Evolutionary conservation across 176 grass and related monocot genomes (phyloP).

Genomic region (Carex pumila): DNA sequence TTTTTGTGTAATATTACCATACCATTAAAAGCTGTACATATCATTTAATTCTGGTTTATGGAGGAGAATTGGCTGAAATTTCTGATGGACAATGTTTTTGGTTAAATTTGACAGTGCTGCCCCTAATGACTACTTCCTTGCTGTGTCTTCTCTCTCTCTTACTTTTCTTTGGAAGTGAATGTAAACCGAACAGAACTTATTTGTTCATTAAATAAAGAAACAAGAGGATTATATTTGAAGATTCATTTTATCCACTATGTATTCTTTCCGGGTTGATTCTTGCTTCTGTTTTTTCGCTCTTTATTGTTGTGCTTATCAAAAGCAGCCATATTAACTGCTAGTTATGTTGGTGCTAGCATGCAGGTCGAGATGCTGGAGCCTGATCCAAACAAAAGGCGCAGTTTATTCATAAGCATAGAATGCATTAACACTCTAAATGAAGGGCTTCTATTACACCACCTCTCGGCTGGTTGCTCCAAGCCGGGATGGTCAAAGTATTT

Average conservation of each 20-base stretch:
- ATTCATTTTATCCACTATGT: background rate
- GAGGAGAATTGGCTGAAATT: background rate
- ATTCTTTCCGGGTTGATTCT: background rate
- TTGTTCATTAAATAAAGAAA: background rate
- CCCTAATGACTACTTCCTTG: background rate
- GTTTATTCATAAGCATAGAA: constrained; percentile 86
- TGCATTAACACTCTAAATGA: constrained; percentile 97
- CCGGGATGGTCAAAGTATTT: constrained; percentile 85
- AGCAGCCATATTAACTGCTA: constrained; percentile 8
- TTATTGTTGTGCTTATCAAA: background rate
- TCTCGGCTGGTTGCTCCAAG: constrained; percentile 68
- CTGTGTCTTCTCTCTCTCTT: background rate
- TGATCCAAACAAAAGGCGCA: constrained; percentile 55
- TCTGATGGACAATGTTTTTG: background rate
- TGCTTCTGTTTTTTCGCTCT: background rate
- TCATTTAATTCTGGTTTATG: background rate
- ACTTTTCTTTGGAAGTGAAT: background rate
- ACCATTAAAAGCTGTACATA: background rate
- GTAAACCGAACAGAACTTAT: background rate
- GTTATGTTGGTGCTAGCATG: constrained; percentile 9
- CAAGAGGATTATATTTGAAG: background rate
- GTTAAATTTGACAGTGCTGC: background rate
- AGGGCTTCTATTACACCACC: constrained; percentile 79
- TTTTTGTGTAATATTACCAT: background rate
- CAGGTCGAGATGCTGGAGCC: constrained; percentile 85